Evolutionary conservation across 2,329 filamentous ascomycete species (phyloP), one percentile per base, ranked within the genome.

Genomic region (Phyllosticta citriasiana): DNA sequence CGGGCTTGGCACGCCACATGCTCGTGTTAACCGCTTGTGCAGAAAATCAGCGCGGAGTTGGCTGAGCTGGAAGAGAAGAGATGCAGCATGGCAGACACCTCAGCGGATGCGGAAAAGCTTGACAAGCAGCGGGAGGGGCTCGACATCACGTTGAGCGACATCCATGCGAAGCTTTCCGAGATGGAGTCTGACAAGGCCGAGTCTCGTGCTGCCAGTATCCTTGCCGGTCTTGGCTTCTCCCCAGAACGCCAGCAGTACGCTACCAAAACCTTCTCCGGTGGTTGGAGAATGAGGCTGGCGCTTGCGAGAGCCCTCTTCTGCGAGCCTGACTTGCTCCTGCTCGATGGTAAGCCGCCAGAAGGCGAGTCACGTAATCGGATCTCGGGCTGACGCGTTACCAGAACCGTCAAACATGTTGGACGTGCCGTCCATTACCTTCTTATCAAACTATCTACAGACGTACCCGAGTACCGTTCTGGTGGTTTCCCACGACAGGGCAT

Each of bases 321-420:
- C 78, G 94, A 99, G 74, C 94, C 94, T 53, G 94, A 99, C 77
- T 80, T 99, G 58, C 79, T 99, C 63, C 83, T 99, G 73, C 91
- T 99, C 68, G 94, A 99, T 80, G 78, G 77, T 79, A 72, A 63
- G 70, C 62, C 26, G 61, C 40, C 22, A 33, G 33, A 30, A 24
- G 26, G 22, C 27, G 58, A 60, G 58, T 60, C 58, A 60, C 19
- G 40, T 4, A 47, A n/a, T 14, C n/a, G 35, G 40, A 60, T 19
- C 51, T 27, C 25, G 35, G 40, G 47, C 62, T 58, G 55, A 61
- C 62, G 55, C 54, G 24, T 27, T 47, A 40, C 51, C 56, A 79
- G 94, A 99, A 85, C 94, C 94, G 78, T 97, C 93, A 61, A 97
- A 97, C 86, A 97, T 97, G 93, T 91, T 99, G 90, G 94, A 97